phyloP scores from a whole-genome alignment of 2,329 filamentous ascomycete species.

The Aplosporella prunicola region DNA sequence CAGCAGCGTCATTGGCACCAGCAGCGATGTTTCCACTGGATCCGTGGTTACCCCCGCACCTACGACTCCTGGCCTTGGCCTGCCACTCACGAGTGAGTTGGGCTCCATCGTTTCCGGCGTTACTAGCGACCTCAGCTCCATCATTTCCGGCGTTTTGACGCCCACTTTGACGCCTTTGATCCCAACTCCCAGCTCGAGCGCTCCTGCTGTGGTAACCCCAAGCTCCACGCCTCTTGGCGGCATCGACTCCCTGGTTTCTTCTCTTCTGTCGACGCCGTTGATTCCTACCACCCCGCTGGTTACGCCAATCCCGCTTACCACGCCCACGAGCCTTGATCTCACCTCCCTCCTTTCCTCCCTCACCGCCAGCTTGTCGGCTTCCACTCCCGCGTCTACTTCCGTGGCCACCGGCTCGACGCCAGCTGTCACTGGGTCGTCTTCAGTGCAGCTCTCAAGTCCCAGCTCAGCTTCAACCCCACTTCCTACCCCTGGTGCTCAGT shows the following conservation, averaged over 20 bases:
- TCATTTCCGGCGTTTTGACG: conserved; percentile 2
- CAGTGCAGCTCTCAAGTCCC: background rate
- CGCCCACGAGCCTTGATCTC: conserved; percentile 6
- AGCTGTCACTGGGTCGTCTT: background rate
- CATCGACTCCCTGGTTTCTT: conserved; percentile 4
- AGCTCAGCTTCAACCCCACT: background rate
- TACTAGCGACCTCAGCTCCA: conserved; percentile 3
- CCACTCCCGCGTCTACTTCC: conserved; percentile 4
- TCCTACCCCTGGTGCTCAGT: background rate
- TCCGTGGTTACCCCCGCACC: conserved; percentile 4
- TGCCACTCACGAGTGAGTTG: conserved; percentile 7
- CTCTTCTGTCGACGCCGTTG: conserved; percentile 7
- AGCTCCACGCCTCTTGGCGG: conserved; percentile 1
- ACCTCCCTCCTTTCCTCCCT: conserved; percentile 4
- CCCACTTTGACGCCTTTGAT: conserved; percentile 3
- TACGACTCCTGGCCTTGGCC: conserved; percentile 1
- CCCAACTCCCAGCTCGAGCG: background rate
- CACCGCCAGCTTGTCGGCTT: conserved; percentile 1
- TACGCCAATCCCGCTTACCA: conserved; percentile 9
- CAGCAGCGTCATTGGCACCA: background rate
- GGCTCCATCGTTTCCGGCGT: conserved; percentile 6
- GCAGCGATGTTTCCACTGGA: background rate
- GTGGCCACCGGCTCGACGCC: background rate
- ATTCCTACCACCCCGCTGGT: conserved; percentile 8
- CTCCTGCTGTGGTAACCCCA: background rate